Base-by-base conservation (phyloP, 2,329 filamentous ascomycete genomes). In the Pseudopyrenochaeta lycopersici region DNA sequence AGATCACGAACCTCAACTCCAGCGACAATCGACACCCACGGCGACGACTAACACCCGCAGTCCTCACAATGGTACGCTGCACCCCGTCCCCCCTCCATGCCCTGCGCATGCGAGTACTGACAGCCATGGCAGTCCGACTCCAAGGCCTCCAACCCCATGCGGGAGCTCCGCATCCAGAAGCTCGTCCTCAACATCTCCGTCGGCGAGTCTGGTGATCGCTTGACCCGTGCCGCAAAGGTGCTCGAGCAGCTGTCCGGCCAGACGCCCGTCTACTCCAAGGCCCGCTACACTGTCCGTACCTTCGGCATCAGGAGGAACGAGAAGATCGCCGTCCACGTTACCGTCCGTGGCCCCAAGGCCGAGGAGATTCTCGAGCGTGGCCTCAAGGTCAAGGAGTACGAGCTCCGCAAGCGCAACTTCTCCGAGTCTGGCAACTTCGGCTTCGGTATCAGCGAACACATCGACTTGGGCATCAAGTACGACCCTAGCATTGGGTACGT, bases 261-360 rank as follows among this genome's bases (percentile, higher is more conserved):
- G 87, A 98, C 95, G 74, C 95, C 95, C 76, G 95, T 99, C 84
- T 99, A 99, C 92, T 96, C 91, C 92, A 99, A 99, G 91, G 95
- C 95, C 82, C 92, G 95, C 79, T 99, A 98, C 90, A 99, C 95
- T 74, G 95, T 99, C 88, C 94, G 95, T 86, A 98, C 94, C 79
- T 99, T 99, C 84, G 95, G 95, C 90, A 99, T 99, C 88, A 94
- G 95, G 82, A 94, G 95, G 92, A 99, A 99, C 90, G 95, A 99
- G 83, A 75, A 75, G 91, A 99, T 99, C 78, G 85, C 95, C 71
- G 95, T 99, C 73, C 95, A 99, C 87, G 95, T 99, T 79, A 99
- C 95, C 79, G 93, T 99, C 84, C 95, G 95, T 81, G 95, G 95
- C 79, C 93, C 95, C 83, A 97, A 91, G 90, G 95, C 95, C 64